These are phyloP conservation scores for Vaccinium darrowii DNA, from an alignment of 148 eudicot genomes.

Conservation along the genomic window DNA sequence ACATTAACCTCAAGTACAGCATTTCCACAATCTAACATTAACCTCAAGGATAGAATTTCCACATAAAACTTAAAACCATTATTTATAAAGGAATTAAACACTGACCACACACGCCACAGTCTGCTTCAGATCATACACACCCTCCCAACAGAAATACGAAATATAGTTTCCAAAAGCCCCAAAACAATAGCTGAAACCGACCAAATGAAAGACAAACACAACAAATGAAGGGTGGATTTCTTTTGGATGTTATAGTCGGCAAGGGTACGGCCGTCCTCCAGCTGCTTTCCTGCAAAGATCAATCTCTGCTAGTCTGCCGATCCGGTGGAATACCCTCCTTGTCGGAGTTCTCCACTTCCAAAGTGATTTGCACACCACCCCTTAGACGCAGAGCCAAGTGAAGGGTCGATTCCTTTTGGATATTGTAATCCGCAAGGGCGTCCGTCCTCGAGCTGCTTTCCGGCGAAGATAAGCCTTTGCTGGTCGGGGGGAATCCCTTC, in stretches of 20 bases:
- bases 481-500: constrained; percentile 20
- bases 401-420: constrained; percentile 16
- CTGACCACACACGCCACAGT: background rate
- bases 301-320: background rate
- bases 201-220: background rate
- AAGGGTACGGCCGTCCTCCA: background rate
- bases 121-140: background rate
- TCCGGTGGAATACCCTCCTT: constrained; percentile 1
- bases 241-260: background rate
- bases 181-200: background rate
- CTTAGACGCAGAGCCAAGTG: background rate
- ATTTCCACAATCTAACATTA: too few relatives aligned
- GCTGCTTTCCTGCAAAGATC: background rate
- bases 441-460: constrained; percentile 18
- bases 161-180: background rate
- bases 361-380: background rate
- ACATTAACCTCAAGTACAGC: too few relatives aligned
- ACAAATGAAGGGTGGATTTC: background rate
- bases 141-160: background rate
- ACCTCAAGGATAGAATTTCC: background rate
- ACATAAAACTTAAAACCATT: background rate
- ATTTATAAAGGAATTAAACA: background rate
- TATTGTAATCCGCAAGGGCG: constrained; percentile 18
- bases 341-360: background rate
- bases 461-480: constrained; percentile 17